A percentile compares a stretch with the other conserved stretches of the same genome.
These are phyloP conservation scores for Cicer arietinum DNA, from an alignment of 306 rosid species.

Conservation along the genomic window DNA sequence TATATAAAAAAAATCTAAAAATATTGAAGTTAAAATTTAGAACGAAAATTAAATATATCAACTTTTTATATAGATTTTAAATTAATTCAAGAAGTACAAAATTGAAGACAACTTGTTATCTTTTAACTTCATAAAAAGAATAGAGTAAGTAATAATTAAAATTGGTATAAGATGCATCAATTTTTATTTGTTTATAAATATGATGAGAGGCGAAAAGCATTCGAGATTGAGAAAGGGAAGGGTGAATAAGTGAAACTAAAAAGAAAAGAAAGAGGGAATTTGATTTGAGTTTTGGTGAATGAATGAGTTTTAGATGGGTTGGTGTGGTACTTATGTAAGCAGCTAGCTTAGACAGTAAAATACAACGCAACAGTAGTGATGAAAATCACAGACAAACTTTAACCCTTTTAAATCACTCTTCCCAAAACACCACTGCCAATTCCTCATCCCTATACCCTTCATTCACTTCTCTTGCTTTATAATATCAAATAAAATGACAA, in stretches of 20 bases:
- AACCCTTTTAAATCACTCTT: conserved; percentile 43
- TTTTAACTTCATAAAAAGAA: too few species aligned
- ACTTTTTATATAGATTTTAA: too few species aligned
- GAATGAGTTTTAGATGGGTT: conserved; percentile 33
- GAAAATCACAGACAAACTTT: conserved; percentile 61
- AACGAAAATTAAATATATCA: too few species aligned
- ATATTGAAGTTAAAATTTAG: too few species aligned
- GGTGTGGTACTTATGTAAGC: conserved; percentile 2
- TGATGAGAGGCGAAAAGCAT: not conserved
- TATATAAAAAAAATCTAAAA: too few species aligned
- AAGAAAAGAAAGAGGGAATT: conserved; percentile 4
- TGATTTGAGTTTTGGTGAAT: conserved; percentile 15
- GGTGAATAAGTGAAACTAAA: not conserved
- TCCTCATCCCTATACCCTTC: conserved; percentile 38
- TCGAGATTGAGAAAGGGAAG: not conserved
- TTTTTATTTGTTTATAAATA: too few species aligned
- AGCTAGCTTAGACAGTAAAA: conserved; percentile 9
- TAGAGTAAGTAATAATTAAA: too few species aligned
- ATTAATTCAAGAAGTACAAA: too few species aligned
- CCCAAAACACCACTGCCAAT: conserved; percentile 64
- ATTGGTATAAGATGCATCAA: too few species aligned
- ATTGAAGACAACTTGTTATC: too few species aligned
- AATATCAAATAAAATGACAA: not conserved
- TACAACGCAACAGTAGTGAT: conserved; percentile 54
- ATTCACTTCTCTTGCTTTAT: not conserved